Percentiles rank a stretch among this genome's conserved stretches.
Conservation (phyloP, 148 eudicot genomes). For the Silene uniflora region DNA sequence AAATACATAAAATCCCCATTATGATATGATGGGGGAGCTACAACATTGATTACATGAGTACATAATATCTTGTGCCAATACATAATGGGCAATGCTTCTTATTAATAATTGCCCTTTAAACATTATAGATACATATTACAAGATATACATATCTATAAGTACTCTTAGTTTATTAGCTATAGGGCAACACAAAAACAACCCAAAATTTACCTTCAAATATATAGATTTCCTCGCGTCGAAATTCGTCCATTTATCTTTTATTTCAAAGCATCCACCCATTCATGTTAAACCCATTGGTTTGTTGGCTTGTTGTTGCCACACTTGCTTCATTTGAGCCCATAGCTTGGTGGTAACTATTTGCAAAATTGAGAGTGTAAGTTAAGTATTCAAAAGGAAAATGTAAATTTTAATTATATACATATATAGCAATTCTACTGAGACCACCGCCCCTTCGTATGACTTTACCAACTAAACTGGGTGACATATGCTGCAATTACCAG, state of each 20-base stretch:
- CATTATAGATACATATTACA: conserved; percentile 10
- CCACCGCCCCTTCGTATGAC: too few species aligned
- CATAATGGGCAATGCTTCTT: conserved; percentile 15
- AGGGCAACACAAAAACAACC: neutral
- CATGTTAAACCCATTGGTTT: conserved; percentile 31
- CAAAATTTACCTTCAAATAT: conserved; percentile 26
- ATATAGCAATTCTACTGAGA: too few species aligned
- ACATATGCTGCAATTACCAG: too few species aligned
- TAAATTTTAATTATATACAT: too few species aligned
- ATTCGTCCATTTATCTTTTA: neutral
- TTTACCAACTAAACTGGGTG: too few species aligned
- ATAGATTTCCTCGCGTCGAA: neutral
- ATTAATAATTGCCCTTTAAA: conserved; percentile 18
- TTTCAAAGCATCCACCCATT: conserved; percentile 57
- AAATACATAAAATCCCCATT: too few species aligned
- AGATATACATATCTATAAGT: neutral
- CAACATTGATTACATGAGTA: neutral
- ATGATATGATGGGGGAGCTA: neutral
- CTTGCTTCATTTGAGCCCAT: conserved; percentile 29
- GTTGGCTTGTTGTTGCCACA: conserved; percentile 31
- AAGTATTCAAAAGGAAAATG: neutral
- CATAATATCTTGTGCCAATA: neutral
- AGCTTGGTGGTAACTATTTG: conserved; percentile 34
- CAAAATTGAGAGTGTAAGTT: neutral
- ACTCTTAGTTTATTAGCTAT: conserved; percentile 1